Percentiles rank a stretch among this genome's conserved stretches.
Conservation (phyloP, 2,329 filamentous ascomycete species). For the Pseudopyricularia javanii region DNA sequence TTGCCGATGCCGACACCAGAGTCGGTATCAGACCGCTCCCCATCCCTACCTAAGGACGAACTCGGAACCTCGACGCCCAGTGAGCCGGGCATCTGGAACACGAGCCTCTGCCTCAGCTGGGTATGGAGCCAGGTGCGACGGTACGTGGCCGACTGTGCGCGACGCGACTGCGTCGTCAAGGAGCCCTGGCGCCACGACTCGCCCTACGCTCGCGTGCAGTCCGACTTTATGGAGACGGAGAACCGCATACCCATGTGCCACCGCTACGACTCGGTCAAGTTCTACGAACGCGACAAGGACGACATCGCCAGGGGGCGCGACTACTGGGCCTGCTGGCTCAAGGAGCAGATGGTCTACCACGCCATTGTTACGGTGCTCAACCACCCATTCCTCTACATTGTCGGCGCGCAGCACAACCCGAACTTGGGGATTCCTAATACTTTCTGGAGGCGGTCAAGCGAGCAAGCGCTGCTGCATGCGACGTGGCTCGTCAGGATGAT, state of each 20-base stretch:
- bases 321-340: constrained; percentile 40
- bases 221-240: constrained; percentile 27
- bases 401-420: constrained; percentile 36
- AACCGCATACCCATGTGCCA: constrained; percentile 32
- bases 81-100: constrained; percentile 37
- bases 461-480: constrained; percentile 35
- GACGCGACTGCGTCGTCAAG: constrained; percentile 27
- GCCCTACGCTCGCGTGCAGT: constrained; percentile 34
- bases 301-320: constrained; percentile 29
- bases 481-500: constrained; percentile 43
- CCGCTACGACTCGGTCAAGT: constrained; percentile 38
- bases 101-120: constrained; percentile 34
- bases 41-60: constrained; percentile 29
- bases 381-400: constrained; percentile 40
- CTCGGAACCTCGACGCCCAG: constrained; percentile 24
- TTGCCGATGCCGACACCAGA: too few relatives aligned
- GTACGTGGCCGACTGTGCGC: constrained; percentile 33
- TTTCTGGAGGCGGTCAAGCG: constrained; percentile 39
- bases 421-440: constrained; percentile 39
- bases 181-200: constrained; percentile 40
- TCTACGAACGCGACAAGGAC: constrained; percentile 33
- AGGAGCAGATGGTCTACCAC: constrained; percentile 40
- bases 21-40: constrained; percentile 9
- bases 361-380: constrained; percentile 37
- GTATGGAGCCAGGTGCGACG: constrained; percentile 33